A percentile compares a stretch with the other conserved stretches of the same genome.
phyloP scores from a whole-genome alignment of 306 rosid species.

The Vigna radiata region DNA sequence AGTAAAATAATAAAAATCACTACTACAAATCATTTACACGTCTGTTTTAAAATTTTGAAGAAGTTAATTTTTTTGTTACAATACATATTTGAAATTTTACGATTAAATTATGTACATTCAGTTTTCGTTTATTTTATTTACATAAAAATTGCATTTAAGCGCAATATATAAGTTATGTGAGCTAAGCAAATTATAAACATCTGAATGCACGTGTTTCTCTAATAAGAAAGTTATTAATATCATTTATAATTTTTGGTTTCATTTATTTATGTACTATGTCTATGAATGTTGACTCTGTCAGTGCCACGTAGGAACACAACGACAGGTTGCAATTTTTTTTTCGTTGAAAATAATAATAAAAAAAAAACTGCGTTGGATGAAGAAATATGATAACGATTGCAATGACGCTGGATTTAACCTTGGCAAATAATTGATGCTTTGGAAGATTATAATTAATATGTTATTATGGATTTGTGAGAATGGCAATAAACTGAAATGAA shows the following conservation, averaged over 20 bases:
- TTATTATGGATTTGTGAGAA: no score
- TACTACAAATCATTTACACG: not conserved
- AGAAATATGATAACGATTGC: constrained; percentile 21
- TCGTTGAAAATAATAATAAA: not conserved
- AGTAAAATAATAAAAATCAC: not conserved
- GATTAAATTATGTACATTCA: not conserved
- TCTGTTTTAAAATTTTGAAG: not conserved
- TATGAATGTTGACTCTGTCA: not conserved
- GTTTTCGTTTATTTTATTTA: not conserved
- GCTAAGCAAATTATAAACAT: not conserved
- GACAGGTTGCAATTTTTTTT: constrained; percentile 13
- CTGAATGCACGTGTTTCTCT: not conserved
- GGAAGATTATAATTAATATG: constrained; percentile 32
- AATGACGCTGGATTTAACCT: constrained; percentile 1
- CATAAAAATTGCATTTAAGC: not conserved
- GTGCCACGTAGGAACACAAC: constrained; percentile 39
- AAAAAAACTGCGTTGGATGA: not conserved
- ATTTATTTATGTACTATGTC: constrained; percentile 13
- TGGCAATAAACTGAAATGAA: no score
- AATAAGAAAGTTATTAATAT: not conserved
- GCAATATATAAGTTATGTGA: not conserved
- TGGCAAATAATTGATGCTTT: constrained; percentile 41
- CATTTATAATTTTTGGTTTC: not conserved
- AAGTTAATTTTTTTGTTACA: not conserved
- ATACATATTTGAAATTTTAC: not conserved